Conservation (phyloP, 139 green algal genomes). For the Picochlorum sp. region DNA sequence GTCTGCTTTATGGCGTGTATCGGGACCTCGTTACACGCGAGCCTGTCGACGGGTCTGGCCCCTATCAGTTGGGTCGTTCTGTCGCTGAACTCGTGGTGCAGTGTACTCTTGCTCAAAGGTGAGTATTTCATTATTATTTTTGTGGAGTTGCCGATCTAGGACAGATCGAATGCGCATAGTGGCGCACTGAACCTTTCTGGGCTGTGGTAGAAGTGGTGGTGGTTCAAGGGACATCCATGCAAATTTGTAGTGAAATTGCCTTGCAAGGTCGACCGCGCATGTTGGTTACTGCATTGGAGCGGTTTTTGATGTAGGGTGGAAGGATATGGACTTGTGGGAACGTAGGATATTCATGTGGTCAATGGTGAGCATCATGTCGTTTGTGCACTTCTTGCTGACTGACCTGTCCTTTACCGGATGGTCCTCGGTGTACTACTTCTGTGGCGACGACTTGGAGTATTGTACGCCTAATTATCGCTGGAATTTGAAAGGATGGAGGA, state of each 20-base stretch:
- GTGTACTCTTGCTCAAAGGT: background rate
- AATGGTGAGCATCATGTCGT: slow-evolving; percentile 5
- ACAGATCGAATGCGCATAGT: no score
- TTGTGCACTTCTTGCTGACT: slow-evolving; percentile 4
- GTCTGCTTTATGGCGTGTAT: no score
- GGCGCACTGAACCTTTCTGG: no score
- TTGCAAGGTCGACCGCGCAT: no score
- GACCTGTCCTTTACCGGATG: slow-evolving; percentile 7
- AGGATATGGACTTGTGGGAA: slow-evolving; percentile 6
- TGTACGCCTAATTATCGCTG: slow-evolving; percentile 62
- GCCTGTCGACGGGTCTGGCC: background rate
- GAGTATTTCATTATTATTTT: background rate
- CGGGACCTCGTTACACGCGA: no score
- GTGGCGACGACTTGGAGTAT: slow-evolving; percentile 42
- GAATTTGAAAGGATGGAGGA: slow-evolving; percentile 53
- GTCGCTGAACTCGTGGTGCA: background rate
- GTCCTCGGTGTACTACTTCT: slow-evolving; percentile 66
- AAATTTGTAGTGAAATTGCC: no score
- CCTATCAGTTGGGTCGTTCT: background rate
- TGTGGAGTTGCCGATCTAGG: background rate
- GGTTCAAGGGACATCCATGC: no score
- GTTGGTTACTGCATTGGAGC: no score
- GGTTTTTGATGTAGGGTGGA: background rate
- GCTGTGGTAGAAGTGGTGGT: no score
- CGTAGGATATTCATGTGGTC: slow-evolving; percentile 5